phyloP scores from a whole-genome alignment of 306 rosid genomes.

The Mimosa pudica region DNA sequence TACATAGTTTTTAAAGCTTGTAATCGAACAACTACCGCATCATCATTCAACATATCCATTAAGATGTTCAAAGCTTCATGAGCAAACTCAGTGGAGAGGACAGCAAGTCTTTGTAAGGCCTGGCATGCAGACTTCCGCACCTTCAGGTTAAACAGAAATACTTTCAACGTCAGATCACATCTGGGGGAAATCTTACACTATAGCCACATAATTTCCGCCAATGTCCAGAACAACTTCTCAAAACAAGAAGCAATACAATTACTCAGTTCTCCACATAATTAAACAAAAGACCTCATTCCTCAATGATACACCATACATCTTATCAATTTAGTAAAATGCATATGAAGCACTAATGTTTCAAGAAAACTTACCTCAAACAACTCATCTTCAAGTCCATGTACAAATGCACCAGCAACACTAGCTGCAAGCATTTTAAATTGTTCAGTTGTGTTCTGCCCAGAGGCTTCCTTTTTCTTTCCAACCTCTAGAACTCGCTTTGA shows the following conservation, averaged over 20 bases:
- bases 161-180: constrained; percentile 10
- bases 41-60: constrained; percentile 79
- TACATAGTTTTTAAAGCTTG: constrained; percentile 83
- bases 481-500: constrained; percentile 65
- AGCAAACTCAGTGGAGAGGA: constrained; percentile 64
- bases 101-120: constrained; percentile 55
- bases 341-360: background rate
- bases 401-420: constrained; percentile 73
- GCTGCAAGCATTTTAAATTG: constrained; percentile 51
- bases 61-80: constrained; percentile 63
- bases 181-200: constrained; percentile 1
- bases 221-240: constrained; percentile 16
- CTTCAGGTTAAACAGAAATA: constrained; percentile 51
- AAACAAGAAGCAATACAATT: constrained; percentile 25
- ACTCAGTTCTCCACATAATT: background rate
- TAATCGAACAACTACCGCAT: constrained; percentile 59
- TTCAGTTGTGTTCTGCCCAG: constrained; percentile 47
- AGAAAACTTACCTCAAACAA: constrained; percentile 69
- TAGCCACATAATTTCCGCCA: constrained; percentile 21
- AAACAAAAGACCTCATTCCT: background rate
- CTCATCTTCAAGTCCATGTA: constrained; percentile 98
- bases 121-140: constrained; percentile 77
- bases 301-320: background rate
- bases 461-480: constrained; percentile 48
- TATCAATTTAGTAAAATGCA: background rate